Conservation (phyloP, 192 early-diverging fungal genomes). For the Backusella circina region DNA sequence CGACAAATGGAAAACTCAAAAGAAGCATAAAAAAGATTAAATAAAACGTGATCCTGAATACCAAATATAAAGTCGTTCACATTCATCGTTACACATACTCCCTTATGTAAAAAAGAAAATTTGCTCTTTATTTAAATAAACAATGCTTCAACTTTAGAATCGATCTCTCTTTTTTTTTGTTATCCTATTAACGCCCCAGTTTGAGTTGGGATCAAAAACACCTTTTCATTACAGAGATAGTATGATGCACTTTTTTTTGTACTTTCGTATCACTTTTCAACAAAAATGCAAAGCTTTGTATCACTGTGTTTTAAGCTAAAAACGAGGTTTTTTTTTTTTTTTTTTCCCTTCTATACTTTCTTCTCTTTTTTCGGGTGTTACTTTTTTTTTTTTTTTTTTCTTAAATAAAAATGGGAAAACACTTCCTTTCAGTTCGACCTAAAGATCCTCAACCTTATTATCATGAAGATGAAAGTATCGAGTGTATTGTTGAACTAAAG, state of each 20-base stretch:
- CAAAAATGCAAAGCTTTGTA: not conserved
- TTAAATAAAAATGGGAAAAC: not conserved
- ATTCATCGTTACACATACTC: not conserved
- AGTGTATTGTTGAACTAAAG: not conserved
- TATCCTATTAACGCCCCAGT: no score
- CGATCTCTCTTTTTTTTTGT: no score
- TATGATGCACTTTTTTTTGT: not conserved
- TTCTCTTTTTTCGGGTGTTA: not conserved
- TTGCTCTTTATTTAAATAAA: not conserved
- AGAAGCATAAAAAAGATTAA: not conserved
- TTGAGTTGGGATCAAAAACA: not conserved
- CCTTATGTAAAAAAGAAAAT: not conserved
- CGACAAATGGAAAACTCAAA: constrained; percentile 24
- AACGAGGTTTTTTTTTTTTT: not conserved
- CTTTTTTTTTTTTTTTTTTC: not conserved
- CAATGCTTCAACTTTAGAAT: not conserved
- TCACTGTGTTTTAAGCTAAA: not conserved
- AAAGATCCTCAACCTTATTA: constrained; percentile 5
- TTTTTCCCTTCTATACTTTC: not conserved
- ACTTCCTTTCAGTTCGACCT: not conserved
- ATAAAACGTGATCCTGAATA: not conserved
- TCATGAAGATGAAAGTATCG: constrained; percentile 1
- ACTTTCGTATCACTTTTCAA: not conserved
- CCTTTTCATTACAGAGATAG: not conserved
- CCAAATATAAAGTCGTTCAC: not conserved